phyloP scores from a whole-genome alignment of 768 basidiomycete species.

The Clitopilus hobsonii region DNA sequence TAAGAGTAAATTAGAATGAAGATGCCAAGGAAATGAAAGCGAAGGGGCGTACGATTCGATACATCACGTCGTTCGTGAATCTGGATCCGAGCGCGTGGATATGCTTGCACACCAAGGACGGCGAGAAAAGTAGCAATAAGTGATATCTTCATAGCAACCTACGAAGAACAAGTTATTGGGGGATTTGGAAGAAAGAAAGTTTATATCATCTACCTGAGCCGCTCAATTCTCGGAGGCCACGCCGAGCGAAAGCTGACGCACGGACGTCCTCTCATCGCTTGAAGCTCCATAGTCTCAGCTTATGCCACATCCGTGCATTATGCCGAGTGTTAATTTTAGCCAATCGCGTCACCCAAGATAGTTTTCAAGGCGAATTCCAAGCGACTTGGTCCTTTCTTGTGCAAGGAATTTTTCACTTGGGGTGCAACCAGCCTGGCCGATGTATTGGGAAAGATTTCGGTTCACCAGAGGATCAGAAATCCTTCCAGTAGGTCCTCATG shows the following conservation, averaged over 20 bases:
- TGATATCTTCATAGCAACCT: not conserved
- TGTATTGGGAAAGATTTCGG: no score
- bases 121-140: not conserved
- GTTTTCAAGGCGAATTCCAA: not conserved
- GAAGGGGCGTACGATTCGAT: not conserved
- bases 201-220: not conserved
- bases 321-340: no score
- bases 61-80: not conserved
- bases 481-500: not conserved
- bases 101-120: not conserved
- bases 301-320: not conserved
- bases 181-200: no score
- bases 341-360: no score
- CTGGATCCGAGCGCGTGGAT: not conserved
- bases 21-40: not conserved
- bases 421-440: no score
- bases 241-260: not conserved
- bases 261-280: not conserved
- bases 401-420: no score
- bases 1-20: not conserved
- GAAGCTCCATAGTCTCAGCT: not conserved
- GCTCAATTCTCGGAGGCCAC: not conserved
- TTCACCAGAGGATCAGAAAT: no score
- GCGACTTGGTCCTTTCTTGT: no score
- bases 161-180: no score